These are phyloP conservation scores for Ustilago cynodontis DNA, from an alignment of 1,284 basidiomycete genomes.

Conservation along the genomic window DNA sequence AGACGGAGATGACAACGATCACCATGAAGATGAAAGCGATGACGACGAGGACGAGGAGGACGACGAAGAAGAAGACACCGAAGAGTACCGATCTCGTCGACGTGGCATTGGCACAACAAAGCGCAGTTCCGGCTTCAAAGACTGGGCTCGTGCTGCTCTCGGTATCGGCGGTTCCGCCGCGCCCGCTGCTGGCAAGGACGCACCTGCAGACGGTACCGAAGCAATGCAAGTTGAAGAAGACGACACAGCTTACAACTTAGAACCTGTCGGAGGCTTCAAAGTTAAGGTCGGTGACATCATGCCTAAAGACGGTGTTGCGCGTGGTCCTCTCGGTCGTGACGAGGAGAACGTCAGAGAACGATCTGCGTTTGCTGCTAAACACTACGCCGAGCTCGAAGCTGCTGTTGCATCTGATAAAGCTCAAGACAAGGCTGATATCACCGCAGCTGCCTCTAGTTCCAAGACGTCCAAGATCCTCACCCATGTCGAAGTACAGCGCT, in stretches of 20 bases:
- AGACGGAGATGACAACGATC: conserved; percentile 30
- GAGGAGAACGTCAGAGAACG: conserved; percentile 34
- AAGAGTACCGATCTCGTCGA: conserved; percentile 43
- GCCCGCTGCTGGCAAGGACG: conserved; percentile 15
- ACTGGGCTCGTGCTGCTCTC: conserved; percentile 65
- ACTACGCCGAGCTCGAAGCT: conserved; percentile 47
- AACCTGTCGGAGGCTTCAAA: conserved; percentile 63
- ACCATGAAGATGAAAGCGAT: conserved; percentile 22
- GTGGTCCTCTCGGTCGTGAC: conserved; percentile 65
- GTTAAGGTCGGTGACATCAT: conserved; percentile 63
- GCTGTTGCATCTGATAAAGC: conserved; percentile 23
- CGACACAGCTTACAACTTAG: conserved; percentile 52
- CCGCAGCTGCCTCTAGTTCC: neutral
- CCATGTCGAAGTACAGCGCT: conserved; percentile 78
- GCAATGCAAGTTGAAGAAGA: conserved; percentile 24
- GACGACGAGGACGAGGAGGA: conserved; percentile 36
- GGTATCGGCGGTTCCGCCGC: conserved; percentile 46
- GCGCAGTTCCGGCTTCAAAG: conserved; percentile 63
- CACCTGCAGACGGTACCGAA: conserved; percentile 17
- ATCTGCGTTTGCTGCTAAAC: conserved; percentile 59
- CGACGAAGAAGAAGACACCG: conserved; percentile 26
- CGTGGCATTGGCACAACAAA: conserved; percentile 53
- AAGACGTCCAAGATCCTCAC: conserved; percentile 67
- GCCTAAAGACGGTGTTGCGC: conserved; percentile 63
- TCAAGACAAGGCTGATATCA: neutral